phyloP scores from a whole-genome alignment of 2,329 filamentous ascomycete genomes.

The Nemania sp. region DNA sequence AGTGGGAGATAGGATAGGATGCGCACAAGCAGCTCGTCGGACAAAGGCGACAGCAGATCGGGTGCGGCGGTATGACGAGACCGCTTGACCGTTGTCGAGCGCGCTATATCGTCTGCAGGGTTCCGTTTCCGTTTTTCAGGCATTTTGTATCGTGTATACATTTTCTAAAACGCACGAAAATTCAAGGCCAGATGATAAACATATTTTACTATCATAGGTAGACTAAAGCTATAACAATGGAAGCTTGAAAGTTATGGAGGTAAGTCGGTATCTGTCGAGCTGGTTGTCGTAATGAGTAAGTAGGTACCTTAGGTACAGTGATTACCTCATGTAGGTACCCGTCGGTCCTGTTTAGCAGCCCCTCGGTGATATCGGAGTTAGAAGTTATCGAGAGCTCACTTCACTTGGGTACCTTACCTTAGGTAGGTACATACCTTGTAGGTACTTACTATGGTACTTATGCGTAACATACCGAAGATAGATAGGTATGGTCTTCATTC shows the following conservation, averaged over 20 bases:
- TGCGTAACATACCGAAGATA: no score
- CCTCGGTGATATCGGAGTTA: slow-evolving; percentile 30
- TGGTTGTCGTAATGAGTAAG: no score
- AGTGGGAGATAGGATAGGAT: slow-evolving; percentile 83
- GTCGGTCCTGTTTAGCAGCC: not conserved
- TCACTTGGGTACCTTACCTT: no score
- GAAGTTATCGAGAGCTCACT: not conserved
- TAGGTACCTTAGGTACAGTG: no score
- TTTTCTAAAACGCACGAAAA: not conserved
- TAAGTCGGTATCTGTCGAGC: no score
- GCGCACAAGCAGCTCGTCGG: slow-evolving; percentile 88
- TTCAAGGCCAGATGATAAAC: no score
- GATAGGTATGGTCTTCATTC: no score
- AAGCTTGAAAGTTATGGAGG: no score
- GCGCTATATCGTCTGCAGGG: slow-evolving; percentile 37
- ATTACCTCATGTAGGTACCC: not conserved
- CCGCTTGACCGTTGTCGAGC: slow-evolving; percentile 56
- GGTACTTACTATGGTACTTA: no score
- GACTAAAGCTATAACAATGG: no score
- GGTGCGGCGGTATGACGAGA: slow-evolving; percentile 49
- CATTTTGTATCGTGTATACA: not conserved
- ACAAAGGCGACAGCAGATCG: slow-evolving; percentile 79
- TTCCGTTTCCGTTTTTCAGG: slow-evolving; percentile 1
- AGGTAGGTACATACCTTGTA: no score
- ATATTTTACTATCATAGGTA: no score